Evolutionary conservation across 768 basidiomycete species (phyloP).

Genomic region (Gloeopeniophorella convolvens): DNA sequence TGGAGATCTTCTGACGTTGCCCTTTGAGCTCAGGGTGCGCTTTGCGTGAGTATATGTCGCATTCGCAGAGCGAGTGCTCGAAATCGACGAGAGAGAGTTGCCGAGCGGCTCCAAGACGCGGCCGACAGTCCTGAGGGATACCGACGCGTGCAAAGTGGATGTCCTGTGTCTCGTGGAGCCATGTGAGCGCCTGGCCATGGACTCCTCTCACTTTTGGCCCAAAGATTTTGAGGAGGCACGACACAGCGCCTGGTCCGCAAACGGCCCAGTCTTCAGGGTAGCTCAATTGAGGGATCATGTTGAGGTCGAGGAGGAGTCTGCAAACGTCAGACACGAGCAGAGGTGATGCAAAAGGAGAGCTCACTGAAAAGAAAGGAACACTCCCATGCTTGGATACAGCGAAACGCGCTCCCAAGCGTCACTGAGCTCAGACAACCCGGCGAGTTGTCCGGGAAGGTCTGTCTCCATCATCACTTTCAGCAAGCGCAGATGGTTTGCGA

Average conservation of each 20-base stretch:
- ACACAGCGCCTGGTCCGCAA: slow-evolving; percentile 58
- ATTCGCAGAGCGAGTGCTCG: slow-evolving; percentile 74
- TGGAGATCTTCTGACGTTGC: slow-evolving; percentile 32
- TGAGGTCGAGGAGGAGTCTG: slow-evolving; percentile 33
- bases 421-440: slow-evolving; percentile 45
- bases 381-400: slow-evolving; percentile 67
- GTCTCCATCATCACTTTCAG: slow-evolving; percentile 42
- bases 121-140: slow-evolving; percentile 23
- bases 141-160: slow-evolving; percentile 57
- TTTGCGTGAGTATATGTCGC: slow-evolving; percentile 70
- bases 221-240: slow-evolving; percentile 67
- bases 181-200: slow-evolving; percentile 56
- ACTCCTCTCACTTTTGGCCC: slow-evolving; percentile 35
- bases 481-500: slow-evolving; percentile 58
- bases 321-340: background rate
- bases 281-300: slow-evolving; percentile 38
- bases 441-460: slow-evolving; percentile 43
- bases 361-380: slow-evolving; percentile 63
- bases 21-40: slow-evolving; percentile 40
- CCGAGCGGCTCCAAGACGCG: slow-evolving; percentile 21
- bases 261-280: slow-evolving; percentile 64
- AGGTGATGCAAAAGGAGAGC: background rate
- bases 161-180: slow-evolving; percentile 53
- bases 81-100: slow-evolving; percentile 59
- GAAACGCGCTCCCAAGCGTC: slow-evolving; percentile 53